phyloP scores from a whole-genome alignment of 2,329 filamentous ascomycete species.

The Calycina herbarum region DNA sequence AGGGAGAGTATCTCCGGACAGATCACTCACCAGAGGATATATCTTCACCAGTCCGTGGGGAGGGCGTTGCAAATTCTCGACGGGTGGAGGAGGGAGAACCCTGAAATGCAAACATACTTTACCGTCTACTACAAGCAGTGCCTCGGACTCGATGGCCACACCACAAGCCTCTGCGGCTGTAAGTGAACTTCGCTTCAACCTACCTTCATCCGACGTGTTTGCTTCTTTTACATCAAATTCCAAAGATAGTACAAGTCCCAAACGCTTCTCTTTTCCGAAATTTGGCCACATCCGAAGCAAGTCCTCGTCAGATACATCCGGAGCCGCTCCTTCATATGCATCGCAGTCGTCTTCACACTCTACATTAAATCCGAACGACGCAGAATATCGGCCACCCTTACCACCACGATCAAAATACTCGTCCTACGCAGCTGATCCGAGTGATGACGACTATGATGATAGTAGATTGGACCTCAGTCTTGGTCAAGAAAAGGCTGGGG shows the following conservation, averaged over 20 bases:
- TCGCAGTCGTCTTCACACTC: slow-evolving; percentile 28
- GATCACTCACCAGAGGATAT: slow-evolving; percentile 54
- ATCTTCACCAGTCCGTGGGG: slow-evolving; percentile 85
- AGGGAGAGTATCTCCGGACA: slow-evolving; percentile 19
- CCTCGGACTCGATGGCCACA: slow-evolving; percentile 17
- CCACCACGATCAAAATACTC: slow-evolving; percentile 25
- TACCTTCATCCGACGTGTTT: slow-evolving; percentile 61
- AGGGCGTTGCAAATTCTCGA: slow-evolving; percentile 81
- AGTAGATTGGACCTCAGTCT: slow-evolving; percentile 69
- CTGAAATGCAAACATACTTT: slow-evolving; percentile 75
- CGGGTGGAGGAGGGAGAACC: slow-evolving; percentile 71
- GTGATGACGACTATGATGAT: slow-evolving; percentile 32
- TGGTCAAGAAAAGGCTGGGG: slow-evolving; percentile 80
- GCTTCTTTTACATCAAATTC: slow-evolving; percentile 30
- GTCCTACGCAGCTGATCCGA: slow-evolving; percentile 19
- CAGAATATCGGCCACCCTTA: slow-evolving; percentile 30
- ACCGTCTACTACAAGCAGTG: slow-evolving; percentile 39
- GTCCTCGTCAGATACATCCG: slow-evolving; percentile 32
- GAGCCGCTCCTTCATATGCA: slow-evolving; percentile 25
- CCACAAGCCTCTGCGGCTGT: slow-evolving; percentile 43
- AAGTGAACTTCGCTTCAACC: slow-evolving; percentile 88
- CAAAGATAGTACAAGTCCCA: slow-evolving; percentile 21
- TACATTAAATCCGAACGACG: slow-evolving; percentile 29
- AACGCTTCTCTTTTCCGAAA: slow-evolving; percentile 23
- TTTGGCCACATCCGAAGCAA: slow-evolving; percentile 35